A percentile compares a stretch with the other conserved stretches of the same genome.
Evolutionary conservation across 805 yeast genomes (phyloP).

Genomic region (Candida schatavii): DNA sequence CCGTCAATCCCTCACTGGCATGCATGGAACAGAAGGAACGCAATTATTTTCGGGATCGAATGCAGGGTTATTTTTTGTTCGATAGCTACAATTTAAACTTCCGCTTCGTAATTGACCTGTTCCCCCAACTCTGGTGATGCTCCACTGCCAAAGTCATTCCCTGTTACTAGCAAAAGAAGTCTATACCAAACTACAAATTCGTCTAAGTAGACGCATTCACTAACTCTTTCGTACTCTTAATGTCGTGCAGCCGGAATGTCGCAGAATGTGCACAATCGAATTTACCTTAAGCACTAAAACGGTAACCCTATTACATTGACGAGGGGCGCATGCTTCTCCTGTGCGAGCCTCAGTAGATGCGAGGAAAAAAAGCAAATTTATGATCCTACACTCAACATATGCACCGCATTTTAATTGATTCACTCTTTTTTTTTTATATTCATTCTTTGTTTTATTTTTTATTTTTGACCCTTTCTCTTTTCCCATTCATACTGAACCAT

Average conservation of each 20-base stretch:
- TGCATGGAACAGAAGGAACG: not conserved
- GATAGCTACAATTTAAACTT: not conserved
- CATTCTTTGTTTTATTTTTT: not conserved
- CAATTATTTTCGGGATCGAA: not conserved
- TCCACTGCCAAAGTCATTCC: too few relatives aligned
- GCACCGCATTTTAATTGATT: not conserved
- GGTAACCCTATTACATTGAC: conserved; percentile 1
- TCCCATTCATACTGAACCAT: not conserved
- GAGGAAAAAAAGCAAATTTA: not conserved
- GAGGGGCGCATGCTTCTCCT: not conserved
- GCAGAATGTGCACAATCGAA: not conserved
- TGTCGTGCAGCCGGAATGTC: conserved; percentile 2
- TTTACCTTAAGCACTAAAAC: conserved; percentile 1
- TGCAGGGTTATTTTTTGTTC: not conserved
- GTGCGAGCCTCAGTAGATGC: not conserved
- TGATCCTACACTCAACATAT: too few relatives aligned
- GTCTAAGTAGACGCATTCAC: too few relatives aligned
- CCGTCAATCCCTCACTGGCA: too few relatives aligned
- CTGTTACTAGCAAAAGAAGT: too few relatives aligned
- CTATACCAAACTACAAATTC: too few relatives aligned
- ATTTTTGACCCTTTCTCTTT: not conserved
- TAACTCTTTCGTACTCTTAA: too few relatives aligned
- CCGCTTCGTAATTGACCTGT: not conserved
- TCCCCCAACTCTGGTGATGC: too few relatives aligned
- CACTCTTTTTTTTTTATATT: not conserved